Base-by-base conservation (phyloP, 2,329 filamentous ascomycete species). In the Fusarium papillatum region DNA sequence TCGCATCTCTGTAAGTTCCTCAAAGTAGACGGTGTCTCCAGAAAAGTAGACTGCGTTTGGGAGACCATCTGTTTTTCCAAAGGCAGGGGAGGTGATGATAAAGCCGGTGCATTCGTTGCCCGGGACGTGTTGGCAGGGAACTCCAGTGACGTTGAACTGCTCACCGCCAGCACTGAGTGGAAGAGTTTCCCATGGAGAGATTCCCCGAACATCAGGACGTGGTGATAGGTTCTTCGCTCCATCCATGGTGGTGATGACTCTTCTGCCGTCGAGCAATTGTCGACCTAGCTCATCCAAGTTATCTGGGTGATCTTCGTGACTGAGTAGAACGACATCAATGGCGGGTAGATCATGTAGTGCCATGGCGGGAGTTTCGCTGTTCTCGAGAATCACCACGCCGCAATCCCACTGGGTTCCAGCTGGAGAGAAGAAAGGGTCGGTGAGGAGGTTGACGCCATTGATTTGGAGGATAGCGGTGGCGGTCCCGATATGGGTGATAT, bases 381-480 rank as follows among this genome's bases (percentile, higher is more conserved):
- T 60, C 10, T 60, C n/a, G 3, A 60, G 55, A 22, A 39, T 34
- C 7, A 22, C 34, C 34, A 19, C 22, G 3, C 59, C 59, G 2
- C 19, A 7, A 6, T 41, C 59, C 36, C 59, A 61, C 24, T 41
- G 59, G 0, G 59, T 61, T 16, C 34, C 36, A 10, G 60, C 60
- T 10, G 60, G 60, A 2, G 60, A 62, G 24, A 88, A 88, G 72
- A 87, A 84, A 1, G 87, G 86, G 55, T 88, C 86, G 0, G 86
- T 88, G 8, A 88, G 76, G 43, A 88, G 80, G 13, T 80, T 86
- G 66, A 86, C 69, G 19, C 82, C 84, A 48, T 85, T 78, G 48
- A 88, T 82, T 3, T 86, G 78, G 14, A 89, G 69, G 60, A 89
- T 84, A n/a, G 87, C 86, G 0, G 87, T 88, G 5, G 87, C 87